phyloP scores from a whole-genome alignment of 371 early-diverging fungal genomes.

The Mucor ambiguus region DNA sequence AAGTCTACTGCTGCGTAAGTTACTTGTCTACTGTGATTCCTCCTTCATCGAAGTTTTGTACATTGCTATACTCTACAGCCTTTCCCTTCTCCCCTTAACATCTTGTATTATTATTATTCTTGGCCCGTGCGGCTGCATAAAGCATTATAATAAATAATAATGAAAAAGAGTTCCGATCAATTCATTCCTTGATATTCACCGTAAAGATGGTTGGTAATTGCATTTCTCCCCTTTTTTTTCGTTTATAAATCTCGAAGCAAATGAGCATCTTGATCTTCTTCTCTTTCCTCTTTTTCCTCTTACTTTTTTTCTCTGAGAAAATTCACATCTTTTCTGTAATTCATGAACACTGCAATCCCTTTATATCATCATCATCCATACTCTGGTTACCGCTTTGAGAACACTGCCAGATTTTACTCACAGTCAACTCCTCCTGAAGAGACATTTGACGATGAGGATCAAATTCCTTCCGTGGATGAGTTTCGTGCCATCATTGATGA shows the following conservation, averaged over 20 bases:
- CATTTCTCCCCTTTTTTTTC: slow-evolving; percentile 18
- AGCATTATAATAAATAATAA: slow-evolving; percentile 11
- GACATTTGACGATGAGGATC: slow-evolving; percentile 41
- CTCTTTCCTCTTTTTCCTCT: slow-evolving; percentile 5
- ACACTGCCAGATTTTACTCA: slow-evolving; percentile 18
- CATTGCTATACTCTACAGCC: background rate
- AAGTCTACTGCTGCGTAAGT: background rate
- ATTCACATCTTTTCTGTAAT: background rate
- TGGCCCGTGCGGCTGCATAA: slow-evolving; percentile 34
- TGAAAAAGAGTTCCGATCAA: slow-evolving; percentile 33
- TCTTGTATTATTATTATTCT: slow-evolving; percentile 8
- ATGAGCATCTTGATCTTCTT: background rate
- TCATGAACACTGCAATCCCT: slow-evolving; percentile 27
- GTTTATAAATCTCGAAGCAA: slow-evolving; percentile 4
- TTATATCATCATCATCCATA: slow-evolving; percentile 28
- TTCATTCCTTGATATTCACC: slow-evolving; percentile 36
- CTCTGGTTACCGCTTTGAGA: slow-evolving; percentile 30
- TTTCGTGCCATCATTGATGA: slow-evolving; percentile 50
- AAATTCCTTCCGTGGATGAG: slow-evolving; percentile 43
- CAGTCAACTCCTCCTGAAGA: slow-evolving; percentile 23
- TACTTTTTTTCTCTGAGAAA: background rate
- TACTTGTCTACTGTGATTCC: background rate
- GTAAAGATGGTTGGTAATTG: slow-evolving; percentile 14
- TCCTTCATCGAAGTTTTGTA: background rate
- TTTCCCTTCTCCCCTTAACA: slow-evolving; percentile 2